These are phyloP conservation scores for Penicillium sp. DNA, from an alignment of 2,329 filamentous ascomycete genomes.

Conservation along the genomic window DNA sequence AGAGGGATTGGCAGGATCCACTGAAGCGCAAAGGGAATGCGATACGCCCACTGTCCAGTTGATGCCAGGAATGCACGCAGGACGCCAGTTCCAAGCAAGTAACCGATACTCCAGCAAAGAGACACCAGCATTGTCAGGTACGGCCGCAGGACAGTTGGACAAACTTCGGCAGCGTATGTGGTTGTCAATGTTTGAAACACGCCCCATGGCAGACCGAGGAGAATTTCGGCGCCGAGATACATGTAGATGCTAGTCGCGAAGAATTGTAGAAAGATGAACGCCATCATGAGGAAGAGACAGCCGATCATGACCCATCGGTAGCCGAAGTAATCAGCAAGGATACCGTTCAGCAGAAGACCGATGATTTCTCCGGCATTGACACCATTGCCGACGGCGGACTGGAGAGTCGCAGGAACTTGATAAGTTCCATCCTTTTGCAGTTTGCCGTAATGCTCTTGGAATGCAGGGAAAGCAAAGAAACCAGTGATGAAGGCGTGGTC, in stretches of 20 bases:
- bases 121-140: conserved; percentile 37
- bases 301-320: conserved; percentile 48
- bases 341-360: conserved; percentile 29
- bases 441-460: conserved; percentile 22
- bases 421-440: conserved; percentile 17
- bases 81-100: conserved; percentile 17
- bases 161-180: conserved; percentile 22
- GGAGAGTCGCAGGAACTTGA: conserved; percentile 30
- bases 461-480: conserved; percentile 34
- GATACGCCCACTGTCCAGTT: conserved; percentile 35
- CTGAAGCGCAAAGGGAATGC: conserved; percentile 33
- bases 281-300: conserved; percentile 42
- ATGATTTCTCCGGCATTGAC: conserved; percentile 28
- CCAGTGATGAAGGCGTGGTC: conserved; percentile 31
- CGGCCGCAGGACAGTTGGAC: conserved; percentile 18
- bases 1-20: conserved; percentile 20
- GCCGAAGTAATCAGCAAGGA: conserved; percentile 34
- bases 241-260: conserved; percentile 50
- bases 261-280: conserved; percentile 52
- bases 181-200: conserved; percentile 25
- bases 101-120: conserved; percentile 35
- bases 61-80: conserved; percentile 30
- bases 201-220: conserved; percentile 44
- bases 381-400: conserved; percentile 31
- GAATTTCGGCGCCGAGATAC: conserved; percentile 47